Conservation (phyloP, 1,284 basidiomycete genomes). For the Apiotrichum porosum region DNA sequence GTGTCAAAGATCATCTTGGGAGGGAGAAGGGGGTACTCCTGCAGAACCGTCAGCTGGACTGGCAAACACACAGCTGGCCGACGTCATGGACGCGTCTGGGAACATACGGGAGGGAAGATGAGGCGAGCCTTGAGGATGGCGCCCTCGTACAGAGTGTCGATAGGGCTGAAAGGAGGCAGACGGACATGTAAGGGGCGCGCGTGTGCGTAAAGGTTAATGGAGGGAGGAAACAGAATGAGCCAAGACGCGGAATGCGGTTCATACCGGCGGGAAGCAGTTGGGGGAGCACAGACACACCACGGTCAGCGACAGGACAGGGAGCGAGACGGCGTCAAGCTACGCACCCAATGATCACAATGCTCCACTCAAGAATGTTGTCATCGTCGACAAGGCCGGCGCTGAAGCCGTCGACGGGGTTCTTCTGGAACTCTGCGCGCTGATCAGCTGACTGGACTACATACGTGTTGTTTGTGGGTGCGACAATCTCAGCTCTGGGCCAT, state of each 20-base stretch:
- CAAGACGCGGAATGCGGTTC: no score
- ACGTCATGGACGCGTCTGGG: no score
- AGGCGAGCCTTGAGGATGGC: slow-evolving; percentile 85
- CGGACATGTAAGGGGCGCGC: slow-evolving; percentile 23
- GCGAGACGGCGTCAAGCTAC: slow-evolving; percentile 43
- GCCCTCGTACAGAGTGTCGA: slow-evolving; percentile 88
- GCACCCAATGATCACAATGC: slow-evolving; percentile 85
- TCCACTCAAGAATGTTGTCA: slow-evolving; percentile 85
- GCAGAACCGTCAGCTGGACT: not conserved
- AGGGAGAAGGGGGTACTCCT: slow-evolving; percentile 82
- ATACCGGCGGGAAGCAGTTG: no score
- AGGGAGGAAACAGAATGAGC: not conserved
- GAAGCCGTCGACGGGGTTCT: slow-evolving; percentile 87
- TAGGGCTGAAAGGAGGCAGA: slow-evolving; percentile 56
- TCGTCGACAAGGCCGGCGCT: slow-evolving; percentile 92
- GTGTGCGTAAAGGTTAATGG: no score
- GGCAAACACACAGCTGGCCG: no score
- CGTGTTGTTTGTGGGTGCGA: no score
- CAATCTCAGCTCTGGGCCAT: no score
- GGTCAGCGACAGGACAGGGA: not conserved
- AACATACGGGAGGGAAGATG: slow-evolving; percentile 63
- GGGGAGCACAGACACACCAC: no score
- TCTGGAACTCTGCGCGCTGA: slow-evolving; percentile 76
- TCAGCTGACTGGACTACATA: no score
- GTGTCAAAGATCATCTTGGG: slow-evolving; percentile 95